phyloP scores from a whole-genome alignment of 805 yeast genomes.

The Yarrowia osloensis region DNA sequence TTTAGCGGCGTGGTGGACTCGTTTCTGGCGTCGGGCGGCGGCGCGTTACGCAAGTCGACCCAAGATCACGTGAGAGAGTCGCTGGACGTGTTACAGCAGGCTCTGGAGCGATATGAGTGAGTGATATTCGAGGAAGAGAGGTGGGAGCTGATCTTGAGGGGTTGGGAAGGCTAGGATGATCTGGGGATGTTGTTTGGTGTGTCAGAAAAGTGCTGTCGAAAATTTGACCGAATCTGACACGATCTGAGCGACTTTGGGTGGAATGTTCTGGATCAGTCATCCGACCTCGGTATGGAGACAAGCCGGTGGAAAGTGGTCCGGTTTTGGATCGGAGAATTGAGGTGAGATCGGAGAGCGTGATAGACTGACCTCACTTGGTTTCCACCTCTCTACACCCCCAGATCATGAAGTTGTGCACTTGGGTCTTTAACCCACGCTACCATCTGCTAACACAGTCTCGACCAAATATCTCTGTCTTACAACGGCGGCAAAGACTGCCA shows the following conservation, averaged over 20 bases:
- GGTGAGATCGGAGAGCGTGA: too few relatives aligned
- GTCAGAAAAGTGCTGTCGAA: background rate
- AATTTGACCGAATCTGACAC: background rate
- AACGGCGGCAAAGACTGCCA: conserved; percentile 98
- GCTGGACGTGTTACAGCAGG: background rate
- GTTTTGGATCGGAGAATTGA: background rate
- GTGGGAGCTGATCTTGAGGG: background rate
- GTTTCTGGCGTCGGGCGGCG: conserved; percentile 3
- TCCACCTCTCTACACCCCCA: too few relatives aligned
- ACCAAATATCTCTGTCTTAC: conserved; percentile 65
- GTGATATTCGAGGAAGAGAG: too few relatives aligned
- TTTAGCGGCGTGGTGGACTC: background rate
- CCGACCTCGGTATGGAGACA: background rate
- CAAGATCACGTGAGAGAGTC: background rate
- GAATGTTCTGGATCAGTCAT: background rate
- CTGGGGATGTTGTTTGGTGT: background rate
- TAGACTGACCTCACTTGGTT: too few relatives aligned
- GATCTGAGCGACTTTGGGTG: background rate
- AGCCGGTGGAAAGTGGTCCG: background rate
- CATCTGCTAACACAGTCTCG: conserved; percentile 25
- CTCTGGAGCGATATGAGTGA: conserved; percentile 8
- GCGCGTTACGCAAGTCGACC: background rate
- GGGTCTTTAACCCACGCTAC: too few relatives aligned
- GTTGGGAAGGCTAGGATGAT: background rate
- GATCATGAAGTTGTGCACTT: background rate